A percentile compares a stretch with the other conserved stretches of the same genome.
Evolutionary conservation across 169 alveolate genomes (phyloP).

Genomic region (Amoebophrya sp.): DNA sequence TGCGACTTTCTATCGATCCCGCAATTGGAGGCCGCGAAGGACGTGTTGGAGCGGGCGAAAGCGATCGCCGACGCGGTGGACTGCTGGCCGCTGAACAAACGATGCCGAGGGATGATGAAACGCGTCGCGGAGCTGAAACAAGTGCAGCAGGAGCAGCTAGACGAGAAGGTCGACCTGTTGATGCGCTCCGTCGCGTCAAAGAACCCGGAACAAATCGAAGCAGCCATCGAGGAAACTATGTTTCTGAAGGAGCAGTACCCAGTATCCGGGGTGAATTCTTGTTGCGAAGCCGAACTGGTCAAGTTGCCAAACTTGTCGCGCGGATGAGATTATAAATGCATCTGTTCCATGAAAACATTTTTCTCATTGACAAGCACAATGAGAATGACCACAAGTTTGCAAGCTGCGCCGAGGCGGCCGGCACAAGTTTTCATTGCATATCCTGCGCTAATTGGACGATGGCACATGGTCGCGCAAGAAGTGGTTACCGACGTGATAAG

Average conservation of each 20-base stretch:
- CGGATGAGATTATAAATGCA: too few species aligned
- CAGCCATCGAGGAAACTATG: neutral
- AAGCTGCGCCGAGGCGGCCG: too few species aligned
- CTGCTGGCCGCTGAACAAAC: conserved; percentile 8
- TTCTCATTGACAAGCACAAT: too few species aligned
- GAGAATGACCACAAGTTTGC: too few species aligned
- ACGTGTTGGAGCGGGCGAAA: neutral
- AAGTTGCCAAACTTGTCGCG: too few species aligned
- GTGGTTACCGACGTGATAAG: neutral
- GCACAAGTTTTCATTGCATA: neutral
- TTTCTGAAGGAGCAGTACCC: too few species aligned
- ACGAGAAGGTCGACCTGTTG: neutral
- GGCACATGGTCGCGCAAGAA: neutral
- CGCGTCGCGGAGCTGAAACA: neutral
- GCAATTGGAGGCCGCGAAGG: neutral
- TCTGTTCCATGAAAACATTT: too few species aligned
- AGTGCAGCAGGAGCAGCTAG: neutral
- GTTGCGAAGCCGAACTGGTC: too few species aligned
- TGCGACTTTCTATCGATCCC: neutral
- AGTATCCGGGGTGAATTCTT: too few species aligned
- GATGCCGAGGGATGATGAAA: neutral
- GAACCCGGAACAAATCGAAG: neutral
- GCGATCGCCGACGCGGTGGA: neutral
- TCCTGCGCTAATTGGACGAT: neutral
- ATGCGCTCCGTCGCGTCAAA: neutral